A percentile compares a stretch with the other conserved stretches of the same genome.
Evolutionary conservation across 1,284 basidiomycete species (phyloP).

Genomic region (Trichosporon ovoides): DNA sequence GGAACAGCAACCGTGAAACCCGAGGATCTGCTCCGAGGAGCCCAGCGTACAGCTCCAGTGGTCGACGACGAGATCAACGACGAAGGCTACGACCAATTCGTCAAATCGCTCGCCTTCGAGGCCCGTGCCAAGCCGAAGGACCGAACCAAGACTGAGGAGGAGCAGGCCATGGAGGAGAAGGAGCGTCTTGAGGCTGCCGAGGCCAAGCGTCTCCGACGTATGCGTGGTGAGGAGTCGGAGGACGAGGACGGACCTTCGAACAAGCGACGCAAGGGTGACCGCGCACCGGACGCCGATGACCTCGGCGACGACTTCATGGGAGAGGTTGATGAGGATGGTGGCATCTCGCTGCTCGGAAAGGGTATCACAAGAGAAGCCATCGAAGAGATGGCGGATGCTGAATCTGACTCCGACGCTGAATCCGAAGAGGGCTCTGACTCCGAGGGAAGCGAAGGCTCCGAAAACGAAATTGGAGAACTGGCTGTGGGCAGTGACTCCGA

Average conservation of each 20-base stretch:
- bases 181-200: constrained; percentile 83
- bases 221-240: constrained; percentile 73
- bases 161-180: constrained; percentile 82
- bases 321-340: constrained; percentile 52
- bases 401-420: constrained; percentile 37
- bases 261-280: constrained; percentile 36
- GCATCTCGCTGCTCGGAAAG: constrained; percentile 51
- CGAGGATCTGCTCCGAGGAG: constrained; percentile 46
- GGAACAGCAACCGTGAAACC: constrained; percentile 54
- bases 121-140: constrained; percentile 91
- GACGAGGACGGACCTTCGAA: constrained; percentile 51
- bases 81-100: constrained; percentile 74
- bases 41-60: constrained; percentile 41
- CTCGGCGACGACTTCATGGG: constrained; percentile 80
- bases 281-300: constrained; percentile 60
- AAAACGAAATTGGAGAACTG: constrained; percentile 25
- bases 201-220: constrained; percentile 68
- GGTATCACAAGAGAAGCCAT: constrained; percentile 51
- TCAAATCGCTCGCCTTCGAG: constrained; percentile 89
- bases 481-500: constrained; percentile 36
- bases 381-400: constrained; percentile 33
- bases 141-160: constrained; percentile 93
- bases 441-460: constrained; percentile 33
- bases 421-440: constrained; percentile 33
- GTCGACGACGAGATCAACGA: constrained; percentile 40